Conservation (phyloP, 306 rosid species). For the Bauhinia variegata region DNA sequence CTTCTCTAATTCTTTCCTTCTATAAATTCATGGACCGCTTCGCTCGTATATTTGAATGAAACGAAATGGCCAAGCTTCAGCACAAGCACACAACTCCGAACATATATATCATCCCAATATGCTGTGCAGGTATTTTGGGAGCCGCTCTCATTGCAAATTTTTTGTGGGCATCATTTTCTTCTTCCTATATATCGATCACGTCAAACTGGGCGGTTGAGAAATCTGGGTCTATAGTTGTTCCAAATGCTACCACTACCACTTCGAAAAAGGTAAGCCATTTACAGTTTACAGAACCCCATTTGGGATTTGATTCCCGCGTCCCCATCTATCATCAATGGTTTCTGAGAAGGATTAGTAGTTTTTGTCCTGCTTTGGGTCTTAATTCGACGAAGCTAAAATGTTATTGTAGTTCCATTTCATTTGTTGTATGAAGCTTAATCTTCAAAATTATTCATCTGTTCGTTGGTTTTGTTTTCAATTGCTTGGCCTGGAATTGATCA, state of each 20-base stretch:
- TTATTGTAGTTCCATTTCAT: neutral
- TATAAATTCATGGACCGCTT: constrained; percentile 28
- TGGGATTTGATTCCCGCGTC: neutral
- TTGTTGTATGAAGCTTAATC: neutral
- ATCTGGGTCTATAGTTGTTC: constrained; percentile 32
- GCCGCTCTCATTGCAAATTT: constrained; percentile 50
- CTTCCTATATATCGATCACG: constrained; percentile 39
- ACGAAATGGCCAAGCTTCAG: constrained; percentile 49
- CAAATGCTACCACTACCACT: constrained; percentile 23
- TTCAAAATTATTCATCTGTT: no score
- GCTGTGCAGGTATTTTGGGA: constrained; percentile 46
- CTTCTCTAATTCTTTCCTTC: neutral
- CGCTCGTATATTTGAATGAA: neutral
- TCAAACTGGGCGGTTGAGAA: constrained; percentile 49
- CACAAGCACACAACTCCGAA: constrained; percentile 45
- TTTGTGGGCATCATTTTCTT: constrained; percentile 62
- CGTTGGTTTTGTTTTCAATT: no score
- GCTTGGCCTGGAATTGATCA: no score
- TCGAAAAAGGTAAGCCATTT: constrained; percentile 35
- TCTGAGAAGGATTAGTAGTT: no score
- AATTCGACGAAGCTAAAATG: neutral
- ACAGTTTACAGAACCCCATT: neutral
- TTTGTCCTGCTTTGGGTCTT: neutral
- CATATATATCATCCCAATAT: constrained; percentile 42
- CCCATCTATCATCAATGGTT: no score